A percentile compares a stretch with the other conserved stretches of the same genome.
These are phyloP conservation scores for Hemerocallis citrina DNA, from an alignment of 106 monocot genomes.

Conservation along the genomic window DNA sequence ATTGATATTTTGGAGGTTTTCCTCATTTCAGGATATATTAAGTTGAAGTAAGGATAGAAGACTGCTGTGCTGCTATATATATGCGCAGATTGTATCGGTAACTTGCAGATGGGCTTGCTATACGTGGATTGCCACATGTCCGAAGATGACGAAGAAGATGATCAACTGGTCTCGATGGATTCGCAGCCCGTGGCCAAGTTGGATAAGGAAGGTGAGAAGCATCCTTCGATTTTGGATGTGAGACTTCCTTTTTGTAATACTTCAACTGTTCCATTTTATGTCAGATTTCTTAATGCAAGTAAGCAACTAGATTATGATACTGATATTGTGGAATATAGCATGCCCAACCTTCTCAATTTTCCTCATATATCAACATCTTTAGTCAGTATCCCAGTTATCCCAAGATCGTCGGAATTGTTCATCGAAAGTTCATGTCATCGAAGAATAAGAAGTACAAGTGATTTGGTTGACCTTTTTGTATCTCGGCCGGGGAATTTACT, in stretches of 20 bases:
- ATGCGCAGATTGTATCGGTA: background rate
- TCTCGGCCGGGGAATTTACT: constrained; percentile 11
- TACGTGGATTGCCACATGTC: background rate
- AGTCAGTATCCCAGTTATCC: constrained; percentile 13
- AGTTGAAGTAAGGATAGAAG: background rate
- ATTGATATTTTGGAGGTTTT: too few species aligned
- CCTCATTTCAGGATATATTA: background rate
- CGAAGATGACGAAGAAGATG: constrained; percentile 1
- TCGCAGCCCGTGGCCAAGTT: constrained; percentile 14
- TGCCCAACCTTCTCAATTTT: constrained; percentile 3
- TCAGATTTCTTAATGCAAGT: background rate
- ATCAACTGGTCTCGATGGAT: background rate
- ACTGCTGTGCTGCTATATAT: background rate
- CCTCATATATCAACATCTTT: constrained; percentile 7
- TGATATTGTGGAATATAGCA: constrained; percentile 2
- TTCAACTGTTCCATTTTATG: background rate
- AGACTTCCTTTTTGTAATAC: constrained; percentile 10
- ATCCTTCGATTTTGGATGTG: constrained; percentile 10
- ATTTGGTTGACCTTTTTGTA: constrained; percentile 9
- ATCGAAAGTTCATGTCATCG: constrained; percentile 22
- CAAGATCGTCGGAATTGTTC: constrained; percentile 14
- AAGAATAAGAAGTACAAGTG: constrained; percentile 22
- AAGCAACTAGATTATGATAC: background rate
- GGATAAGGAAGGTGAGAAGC: constrained; percentile 8
- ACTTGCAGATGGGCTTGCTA: background rate